Evolutionary conservation across 225 moss, liverwort and hornwort species (phyloP).

Genomic region (Pleurozium schreberi): DNA sequence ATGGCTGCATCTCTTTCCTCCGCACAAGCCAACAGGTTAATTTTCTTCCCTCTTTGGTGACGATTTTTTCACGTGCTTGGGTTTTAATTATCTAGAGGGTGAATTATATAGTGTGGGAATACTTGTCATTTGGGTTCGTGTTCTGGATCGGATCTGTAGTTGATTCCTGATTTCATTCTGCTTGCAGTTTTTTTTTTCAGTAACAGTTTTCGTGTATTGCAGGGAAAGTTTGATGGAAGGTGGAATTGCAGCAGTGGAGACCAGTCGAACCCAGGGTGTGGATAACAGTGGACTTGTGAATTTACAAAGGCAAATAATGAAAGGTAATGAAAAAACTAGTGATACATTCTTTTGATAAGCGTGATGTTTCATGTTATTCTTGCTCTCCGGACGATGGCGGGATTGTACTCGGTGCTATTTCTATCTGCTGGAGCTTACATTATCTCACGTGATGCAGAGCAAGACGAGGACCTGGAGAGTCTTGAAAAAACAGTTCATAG

Average conservation of each 20-base stretch:
- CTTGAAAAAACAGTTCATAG: constrained; percentile 87
- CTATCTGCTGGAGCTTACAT: neutral
- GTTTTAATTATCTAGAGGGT: neutral
- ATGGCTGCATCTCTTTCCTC: constrained; percentile 57
- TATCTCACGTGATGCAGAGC: constrained; percentile 36
- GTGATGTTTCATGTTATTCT: neutral
- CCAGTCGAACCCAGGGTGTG: constrained; percentile 59
- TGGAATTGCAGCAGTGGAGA: constrained; percentile 53
- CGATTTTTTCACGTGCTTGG: neutral
- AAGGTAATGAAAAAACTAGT: neutral
- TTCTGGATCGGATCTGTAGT: neutral
- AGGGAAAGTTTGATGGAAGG: constrained; percentile 60
- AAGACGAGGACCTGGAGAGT: constrained; percentile 81
- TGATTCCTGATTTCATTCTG: neutral
- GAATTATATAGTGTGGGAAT: neutral
- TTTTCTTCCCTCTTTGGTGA: neutral
- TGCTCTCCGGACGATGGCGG: neutral
- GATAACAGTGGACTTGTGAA: constrained; percentile 79
- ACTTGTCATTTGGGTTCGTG: neutral
- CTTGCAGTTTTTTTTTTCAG: neutral
- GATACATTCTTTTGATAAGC: neutral
- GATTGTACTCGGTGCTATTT: neutral
- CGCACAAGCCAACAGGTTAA: constrained; percentile 53
- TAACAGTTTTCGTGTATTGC: neutral
- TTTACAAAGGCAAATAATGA: constrained; percentile 64